Percentiles rank a stretch among this genome's conserved stretches.
Conservation (phyloP, 352 stramenopile species). For the Pythium sukuiense region DNA sequence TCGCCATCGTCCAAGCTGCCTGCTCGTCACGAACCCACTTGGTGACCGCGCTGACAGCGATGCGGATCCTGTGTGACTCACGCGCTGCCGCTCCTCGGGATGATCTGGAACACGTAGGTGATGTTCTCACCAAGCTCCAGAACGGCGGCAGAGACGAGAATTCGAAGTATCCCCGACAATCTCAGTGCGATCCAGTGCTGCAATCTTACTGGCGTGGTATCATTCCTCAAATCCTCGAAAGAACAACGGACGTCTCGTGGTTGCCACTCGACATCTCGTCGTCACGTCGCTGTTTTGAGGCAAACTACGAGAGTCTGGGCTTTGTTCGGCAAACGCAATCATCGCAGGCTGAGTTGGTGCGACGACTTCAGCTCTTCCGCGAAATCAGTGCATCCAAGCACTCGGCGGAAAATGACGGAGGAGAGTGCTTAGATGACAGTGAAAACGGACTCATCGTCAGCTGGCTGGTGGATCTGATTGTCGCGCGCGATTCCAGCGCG, state of each 20-base stretch:
- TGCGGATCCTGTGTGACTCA: conserved; percentile 4
- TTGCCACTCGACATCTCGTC: neutral
- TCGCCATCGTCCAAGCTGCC: neutral
- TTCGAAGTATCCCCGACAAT: neutral
- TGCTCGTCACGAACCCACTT: neutral
- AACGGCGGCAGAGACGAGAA: neutral
- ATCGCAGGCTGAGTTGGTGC: neutral
- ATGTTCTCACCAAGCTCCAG: neutral
- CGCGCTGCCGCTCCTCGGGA: neutral
- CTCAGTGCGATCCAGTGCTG: neutral
- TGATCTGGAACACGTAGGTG: neutral
- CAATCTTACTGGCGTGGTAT: neutral
- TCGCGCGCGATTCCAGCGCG: neutral
- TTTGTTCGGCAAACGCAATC: neutral
- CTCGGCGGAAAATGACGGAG: neutral
- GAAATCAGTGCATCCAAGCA: neutral
- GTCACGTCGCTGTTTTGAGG: neutral
- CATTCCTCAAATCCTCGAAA: neutral
- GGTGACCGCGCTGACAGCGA: neutral
- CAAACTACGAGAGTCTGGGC: neutral
- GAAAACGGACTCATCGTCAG: neutral
- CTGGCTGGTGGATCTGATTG: conserved; percentile 2
- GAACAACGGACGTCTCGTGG: neutral
- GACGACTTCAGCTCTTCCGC: neutral
- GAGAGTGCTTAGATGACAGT: neutral